Evolutionary conservation across 768 basidiomycete genomes (phyloP).

Genomic region (Boletus tomentosulus): DNA sequence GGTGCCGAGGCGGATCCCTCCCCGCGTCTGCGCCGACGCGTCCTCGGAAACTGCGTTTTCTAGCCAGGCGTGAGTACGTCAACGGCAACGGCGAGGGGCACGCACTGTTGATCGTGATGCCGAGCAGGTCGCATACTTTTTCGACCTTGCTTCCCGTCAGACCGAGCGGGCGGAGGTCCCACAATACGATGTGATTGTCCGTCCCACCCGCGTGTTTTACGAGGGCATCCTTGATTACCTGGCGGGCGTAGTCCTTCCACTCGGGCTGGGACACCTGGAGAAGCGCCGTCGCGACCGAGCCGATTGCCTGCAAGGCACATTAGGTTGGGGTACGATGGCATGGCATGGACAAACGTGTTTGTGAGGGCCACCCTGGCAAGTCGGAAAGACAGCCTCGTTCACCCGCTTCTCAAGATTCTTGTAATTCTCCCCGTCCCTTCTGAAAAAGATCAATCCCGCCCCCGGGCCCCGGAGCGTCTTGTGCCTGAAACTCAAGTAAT

Average conservation of each 20-base stretch:
- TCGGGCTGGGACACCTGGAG: slow-evolving; percentile 86
- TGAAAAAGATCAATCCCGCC: slow-evolving; percentile 98
- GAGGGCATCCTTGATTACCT: slow-evolving; percentile 91
- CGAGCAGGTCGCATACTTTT: slow-evolving; percentile 47
- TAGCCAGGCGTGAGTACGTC: slow-evolving; percentile 20
- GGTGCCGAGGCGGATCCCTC: slow-evolving; percentile 97
- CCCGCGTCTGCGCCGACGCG: slow-evolving; percentile 91
- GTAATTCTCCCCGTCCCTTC: slow-evolving; percentile 78
- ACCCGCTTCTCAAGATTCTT: slow-evolving; percentile 93
- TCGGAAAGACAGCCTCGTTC: slow-evolving; percentile 98
- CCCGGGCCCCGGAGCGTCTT: slow-evolving; percentile 98
- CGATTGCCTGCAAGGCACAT: slow-evolving; percentile 68
- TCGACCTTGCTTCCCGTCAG: slow-evolving; percentile 93
- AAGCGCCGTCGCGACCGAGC: slow-evolving; percentile 89
- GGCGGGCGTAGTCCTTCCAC: slow-evolving; percentile 89
- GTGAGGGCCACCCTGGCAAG: slow-evolving; percentile 99
- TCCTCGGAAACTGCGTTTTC: slow-evolving; percentile 98
- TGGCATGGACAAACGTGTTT: slow-evolving; percentile 67
- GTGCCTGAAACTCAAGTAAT: slow-evolving; percentile 49
- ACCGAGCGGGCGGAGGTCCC: slow-evolving; percentile 93
- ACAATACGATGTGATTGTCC: slow-evolving; percentile 96
- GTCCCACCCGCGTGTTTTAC: slow-evolving; percentile 80
- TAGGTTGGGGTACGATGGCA: not conserved
- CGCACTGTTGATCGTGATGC: slow-evolving; percentile 95
- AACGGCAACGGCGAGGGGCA: slow-evolving; percentile 7